These are phyloP conservation scores for Phanerodontia chrysosporium DNA, from an alignment of 768 basidiomycete genomes.

Conservation along the genomic window DNA sequence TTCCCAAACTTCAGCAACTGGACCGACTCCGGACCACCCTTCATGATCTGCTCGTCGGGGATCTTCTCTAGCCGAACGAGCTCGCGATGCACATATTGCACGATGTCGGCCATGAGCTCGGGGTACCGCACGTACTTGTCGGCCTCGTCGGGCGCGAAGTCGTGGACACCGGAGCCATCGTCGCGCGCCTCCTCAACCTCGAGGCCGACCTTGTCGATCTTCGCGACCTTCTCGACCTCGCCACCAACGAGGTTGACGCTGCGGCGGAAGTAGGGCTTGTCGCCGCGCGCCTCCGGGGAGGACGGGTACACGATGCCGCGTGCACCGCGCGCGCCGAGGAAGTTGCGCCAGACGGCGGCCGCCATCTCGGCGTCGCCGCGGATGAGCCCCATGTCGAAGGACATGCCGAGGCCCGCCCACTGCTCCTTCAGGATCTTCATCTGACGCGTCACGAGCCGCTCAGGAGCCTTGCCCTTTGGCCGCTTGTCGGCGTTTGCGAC, in stretches of 20 bases:
- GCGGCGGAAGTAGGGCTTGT: slow-evolving; percentile 43
- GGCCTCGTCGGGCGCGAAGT: slow-evolving; percentile 56
- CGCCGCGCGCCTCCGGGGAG: slow-evolving; percentile 19
- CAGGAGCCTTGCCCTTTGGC: slow-evolving; percentile 51
- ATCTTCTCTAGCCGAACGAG: slow-evolving; percentile 59
- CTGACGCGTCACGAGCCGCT: slow-evolving; percentile 76
- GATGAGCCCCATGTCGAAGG: slow-evolving; percentile 75
- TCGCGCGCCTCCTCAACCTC: slow-evolving; percentile 57
- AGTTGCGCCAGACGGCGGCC: slow-evolving; percentile 85
- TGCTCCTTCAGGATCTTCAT: slow-evolving; percentile 93
- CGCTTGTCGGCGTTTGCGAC: slow-evolving; percentile 14
- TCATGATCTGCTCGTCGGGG: slow-evolving; percentile 36
- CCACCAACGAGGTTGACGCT: slow-evolving; percentile 71
- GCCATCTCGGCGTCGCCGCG: slow-evolving; percentile 81
- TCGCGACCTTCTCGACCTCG: slow-evolving; percentile 52
- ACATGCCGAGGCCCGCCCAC: slow-evolving; percentile 78
- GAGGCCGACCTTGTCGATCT: slow-evolving; percentile 36
- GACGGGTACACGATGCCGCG: slow-evolving; percentile 52
- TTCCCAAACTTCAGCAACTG: slow-evolving; percentile 29
- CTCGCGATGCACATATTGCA: slow-evolving; percentile 69
- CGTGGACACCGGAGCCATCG: slow-evolving; percentile 69
- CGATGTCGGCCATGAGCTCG: slow-evolving; percentile 66
- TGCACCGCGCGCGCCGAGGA: slow-evolving; percentile 82
- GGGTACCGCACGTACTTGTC: slow-evolving; percentile 72
- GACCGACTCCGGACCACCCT: slow-evolving; percentile 30